These are phyloP conservation scores for Endogone sp. DNA, from an alignment of 192 early-diverging fungal species.

Conservation along the genomic window DNA sequence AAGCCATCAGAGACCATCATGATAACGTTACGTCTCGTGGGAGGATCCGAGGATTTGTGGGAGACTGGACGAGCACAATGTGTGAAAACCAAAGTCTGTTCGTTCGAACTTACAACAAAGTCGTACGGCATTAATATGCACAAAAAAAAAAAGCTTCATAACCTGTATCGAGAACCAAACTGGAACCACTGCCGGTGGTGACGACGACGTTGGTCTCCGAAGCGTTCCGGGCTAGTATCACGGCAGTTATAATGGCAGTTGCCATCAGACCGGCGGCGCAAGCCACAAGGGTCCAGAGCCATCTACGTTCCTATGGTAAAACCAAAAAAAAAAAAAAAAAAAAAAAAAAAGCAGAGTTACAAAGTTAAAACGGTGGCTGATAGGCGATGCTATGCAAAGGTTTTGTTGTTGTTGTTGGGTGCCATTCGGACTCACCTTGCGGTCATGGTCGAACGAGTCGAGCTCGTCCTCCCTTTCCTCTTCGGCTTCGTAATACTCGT, in stretches of 20 bases:
- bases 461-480: neutral
- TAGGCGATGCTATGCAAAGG: too few relatives aligned
- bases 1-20: slow-evolving; percentile 96
- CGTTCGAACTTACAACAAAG: too few relatives aligned
- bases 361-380: too few relatives aligned
- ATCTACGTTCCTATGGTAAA: neutral
- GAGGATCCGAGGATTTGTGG: neutral
- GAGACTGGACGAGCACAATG: neutral
- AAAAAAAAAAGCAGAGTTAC: too few relatives aligned
- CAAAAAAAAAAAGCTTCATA: too few relatives aligned
- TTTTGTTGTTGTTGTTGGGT: too few relatives aligned
- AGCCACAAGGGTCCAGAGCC: neutral
- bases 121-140: too few relatives aligned
- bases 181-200: neutral
- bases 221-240: neutral
- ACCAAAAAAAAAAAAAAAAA: too few relatives aligned
- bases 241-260: neutral
- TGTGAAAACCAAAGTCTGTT: too few relatives aligned
- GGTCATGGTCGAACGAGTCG: neutral
- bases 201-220: neutral
- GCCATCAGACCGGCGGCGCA: neutral
- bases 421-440: too few relatives aligned
- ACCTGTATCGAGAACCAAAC: too few relatives aligned
- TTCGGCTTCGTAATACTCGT: neutral
- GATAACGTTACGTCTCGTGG: slow-evolving; percentile 70